Base-by-base conservation (phyloP, 345 rosid genomes). In the Corchorus capsularis region DNA sequence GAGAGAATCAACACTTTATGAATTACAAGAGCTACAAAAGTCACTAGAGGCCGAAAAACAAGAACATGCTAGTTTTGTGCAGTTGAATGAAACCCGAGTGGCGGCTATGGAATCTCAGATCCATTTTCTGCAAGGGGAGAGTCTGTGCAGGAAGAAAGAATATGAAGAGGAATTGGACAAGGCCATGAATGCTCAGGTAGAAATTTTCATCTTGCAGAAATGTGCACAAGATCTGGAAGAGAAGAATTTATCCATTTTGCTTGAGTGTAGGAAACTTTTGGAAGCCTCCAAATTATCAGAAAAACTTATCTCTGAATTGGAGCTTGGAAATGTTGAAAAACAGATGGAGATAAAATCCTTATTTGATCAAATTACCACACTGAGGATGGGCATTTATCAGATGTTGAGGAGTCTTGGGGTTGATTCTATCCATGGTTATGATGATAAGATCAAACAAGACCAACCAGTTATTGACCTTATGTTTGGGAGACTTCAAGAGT, bases 111-210 rank as follows among this genome's bases (percentile, higher is more conserved):
- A 85, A 79, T 84, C 86, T 75, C 88, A 77, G 81, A 86, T 93
- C 76, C 69, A 56, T 64, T 79, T 76, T 37, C 89, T 96, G 55
- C 85, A 85, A 77, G 88, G 88, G 75, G 95, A 91, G 76, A 80
- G 72, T 79, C 83, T 65, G 47, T 73, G 82, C 87, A 78, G 80
- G 82, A 89, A 84, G 86, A 86, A 88, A 81, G 93, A 83, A 72
- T 85, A 82, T 82, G 90, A 91, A 74, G 88, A 84, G 71, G 97
- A 92, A 74, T 81, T 86, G 64, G 91, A 94, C 79, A 86, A 89
- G 78, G 86, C 83, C 66, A 74, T 88, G 74, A 79, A 59, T 85
- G 83, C 90, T 69, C 81, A 91, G 84, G 78, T 87, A 55, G 92
- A 92, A 81, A 89, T 86, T 79, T 88, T 92, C 73, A 77, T 92